Evolutionary conservation across 2,329 filamentous ascomycete genomes (phyloP).

Genomic region (Talaromyces piceae): DNA sequence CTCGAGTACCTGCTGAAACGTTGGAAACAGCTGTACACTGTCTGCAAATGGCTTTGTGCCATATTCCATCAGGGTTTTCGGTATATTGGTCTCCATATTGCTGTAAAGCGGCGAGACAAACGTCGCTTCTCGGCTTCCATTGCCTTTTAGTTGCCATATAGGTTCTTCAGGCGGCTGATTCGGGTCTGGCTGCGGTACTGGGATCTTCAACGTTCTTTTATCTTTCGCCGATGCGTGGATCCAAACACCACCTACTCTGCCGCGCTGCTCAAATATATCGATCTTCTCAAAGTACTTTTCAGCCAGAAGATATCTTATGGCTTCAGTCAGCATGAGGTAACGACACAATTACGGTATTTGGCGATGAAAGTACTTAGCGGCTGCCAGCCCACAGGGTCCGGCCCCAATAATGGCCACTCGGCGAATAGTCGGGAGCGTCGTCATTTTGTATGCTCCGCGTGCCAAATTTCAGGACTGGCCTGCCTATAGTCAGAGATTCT

Average conservation of each 20-base stretch:
- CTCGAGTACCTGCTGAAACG: conserved; percentile 59
- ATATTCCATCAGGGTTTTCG: conserved; percentile 71
- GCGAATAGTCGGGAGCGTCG: conserved; percentile 14
- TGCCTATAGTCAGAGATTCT: background rate
- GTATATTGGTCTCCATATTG: conserved; percentile 77
- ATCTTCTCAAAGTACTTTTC: conserved; percentile 64
- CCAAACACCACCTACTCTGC: conserved; percentile 75
- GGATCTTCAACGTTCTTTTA: conserved; percentile 34
- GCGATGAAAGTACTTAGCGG: conserved; percentile 67
- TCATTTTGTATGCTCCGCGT: background rate
- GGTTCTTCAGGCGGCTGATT: conserved; percentile 57
- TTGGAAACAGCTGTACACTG: conserved; percentile 65
- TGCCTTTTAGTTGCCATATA: conserved; percentile 36
- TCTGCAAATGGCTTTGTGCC: conserved; percentile 60
- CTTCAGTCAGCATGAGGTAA: background rate
- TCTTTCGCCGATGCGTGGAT: conserved; percentile 57
- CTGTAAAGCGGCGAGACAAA: conserved; percentile 85
- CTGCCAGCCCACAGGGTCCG: conserved; percentile 69
- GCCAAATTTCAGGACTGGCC: background rate
- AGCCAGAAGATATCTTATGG: conserved; percentile 57
- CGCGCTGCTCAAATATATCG: conserved; percentile 74
- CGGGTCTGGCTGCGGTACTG: conserved; percentile 60
- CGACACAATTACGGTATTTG: too few relatives aligned
- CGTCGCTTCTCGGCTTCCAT: conserved; percentile 38
- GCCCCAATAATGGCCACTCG: conserved; percentile 72